Evolutionary conservation across 106 monocot species (phyloP).

Genomic region (Dactylorhiza incarnata): DNA sequence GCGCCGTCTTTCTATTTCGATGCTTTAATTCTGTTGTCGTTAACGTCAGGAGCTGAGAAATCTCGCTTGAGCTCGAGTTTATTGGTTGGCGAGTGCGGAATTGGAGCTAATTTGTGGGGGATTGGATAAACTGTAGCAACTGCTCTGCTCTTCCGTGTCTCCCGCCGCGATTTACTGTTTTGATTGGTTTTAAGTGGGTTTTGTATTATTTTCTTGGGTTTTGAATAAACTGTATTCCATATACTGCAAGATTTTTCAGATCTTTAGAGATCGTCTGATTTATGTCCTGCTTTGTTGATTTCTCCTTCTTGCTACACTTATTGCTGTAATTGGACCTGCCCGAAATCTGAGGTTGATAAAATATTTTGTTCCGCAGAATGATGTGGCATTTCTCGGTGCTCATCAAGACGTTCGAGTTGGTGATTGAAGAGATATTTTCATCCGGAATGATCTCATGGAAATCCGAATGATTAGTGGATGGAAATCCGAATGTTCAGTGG

Average conservation of each 20-base stretch:
- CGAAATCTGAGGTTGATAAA: neutral
- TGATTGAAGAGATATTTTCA: neutral
- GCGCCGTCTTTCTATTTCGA: neutral
- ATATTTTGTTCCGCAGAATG: slow-evolving; percentile 7
- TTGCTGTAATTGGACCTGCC: neutral
- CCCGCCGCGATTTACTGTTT: neutral
- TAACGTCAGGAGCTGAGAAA: neutral
- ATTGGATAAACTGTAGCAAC: neutral
- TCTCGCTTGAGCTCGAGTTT: neutral
- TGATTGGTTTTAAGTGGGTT: neutral
- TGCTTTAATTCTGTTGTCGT: neutral
- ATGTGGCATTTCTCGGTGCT: neutral
- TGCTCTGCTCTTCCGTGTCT: neutral
- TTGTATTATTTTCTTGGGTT: neutral
- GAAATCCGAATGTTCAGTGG: neutral
- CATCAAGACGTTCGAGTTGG: neutral
- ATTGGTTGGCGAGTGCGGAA: neutral
- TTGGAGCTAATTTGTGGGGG: neutral
- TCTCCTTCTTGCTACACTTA: neutral
- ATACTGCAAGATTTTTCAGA: neutral
- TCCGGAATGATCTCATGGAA: neutral
- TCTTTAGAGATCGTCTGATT: neutral
- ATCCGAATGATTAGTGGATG: no score
- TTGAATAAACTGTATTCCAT: neutral
- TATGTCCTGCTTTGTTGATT: neutral